Conservation (phyloP, 2,329 filamentous ascomycete species). For the Aspergillus phoenicis region DNA sequence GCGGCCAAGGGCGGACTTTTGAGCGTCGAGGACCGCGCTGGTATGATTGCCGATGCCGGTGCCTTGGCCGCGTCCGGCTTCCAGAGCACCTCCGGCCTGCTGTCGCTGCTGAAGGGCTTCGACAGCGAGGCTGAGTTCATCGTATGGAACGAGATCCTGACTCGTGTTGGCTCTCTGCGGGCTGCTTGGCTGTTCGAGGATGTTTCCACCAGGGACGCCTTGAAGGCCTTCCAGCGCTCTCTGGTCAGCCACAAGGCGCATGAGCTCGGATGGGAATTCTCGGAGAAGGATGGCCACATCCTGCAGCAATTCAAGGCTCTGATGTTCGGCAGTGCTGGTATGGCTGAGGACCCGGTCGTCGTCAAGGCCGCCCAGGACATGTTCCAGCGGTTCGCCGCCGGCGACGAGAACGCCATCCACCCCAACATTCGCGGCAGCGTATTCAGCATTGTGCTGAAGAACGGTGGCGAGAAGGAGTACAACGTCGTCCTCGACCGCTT, state of each 20-base stretch:
- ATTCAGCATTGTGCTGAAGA: constrained; percentile 79
- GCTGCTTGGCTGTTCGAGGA: constrained; percentile 89
- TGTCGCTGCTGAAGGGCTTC: constrained; percentile 84
- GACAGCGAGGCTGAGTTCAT: constrained; percentile 81
- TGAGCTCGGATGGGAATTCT: constrained; percentile 85
- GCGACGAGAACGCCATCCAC: constrained; percentile 80
- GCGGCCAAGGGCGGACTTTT: constrained; percentile 80
- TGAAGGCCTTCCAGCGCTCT: constrained; percentile 80
- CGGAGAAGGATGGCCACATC: constrained; percentile 80
- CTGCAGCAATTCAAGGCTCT: constrained; percentile 93
- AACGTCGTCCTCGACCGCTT: constrained; percentile 75
- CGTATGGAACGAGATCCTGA: constrained; percentile 90
- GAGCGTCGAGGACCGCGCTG: constrained; percentile 85
- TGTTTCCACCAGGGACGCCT: constrained; percentile 66
- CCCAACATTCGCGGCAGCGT: constrained; percentile 88
- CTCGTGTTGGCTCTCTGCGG: constrained; percentile 76
- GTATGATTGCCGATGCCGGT: constrained; percentile 92
- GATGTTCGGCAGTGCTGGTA: constrained; percentile 81
- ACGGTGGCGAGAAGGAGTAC: constrained; percentile 86
- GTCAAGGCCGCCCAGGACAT: constrained; percentile 83
- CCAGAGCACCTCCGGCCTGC: constrained; percentile 85
- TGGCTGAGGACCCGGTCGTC: constrained; percentile 76
- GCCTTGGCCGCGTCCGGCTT: constrained; percentile 88
- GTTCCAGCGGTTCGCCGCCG: constrained; percentile 80
- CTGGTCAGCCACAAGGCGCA: constrained; percentile 80